Evolutionary conservation across 2,329 filamentous ascomycete genomes (phyloP), one percentile per base, ranked within the genome.

Genomic region (Ceratocystis lukuohia): DNA sequence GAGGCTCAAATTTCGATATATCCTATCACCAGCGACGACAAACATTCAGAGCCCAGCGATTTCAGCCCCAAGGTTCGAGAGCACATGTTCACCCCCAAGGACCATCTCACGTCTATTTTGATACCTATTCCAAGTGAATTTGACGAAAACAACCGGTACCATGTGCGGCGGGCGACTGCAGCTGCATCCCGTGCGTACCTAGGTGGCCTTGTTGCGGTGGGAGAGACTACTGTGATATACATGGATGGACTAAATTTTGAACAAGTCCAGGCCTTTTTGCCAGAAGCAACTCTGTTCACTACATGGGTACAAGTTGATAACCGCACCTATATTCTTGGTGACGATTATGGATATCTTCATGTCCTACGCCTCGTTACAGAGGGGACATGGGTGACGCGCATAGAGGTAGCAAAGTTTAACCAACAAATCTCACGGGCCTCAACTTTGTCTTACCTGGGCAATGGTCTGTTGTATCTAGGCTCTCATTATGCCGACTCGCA

Each of bases 401-500:
- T 95, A 81, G 83, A 86, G 65, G 79, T 96, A 22, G 81, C 84
- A 63, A 77, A 81, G 25, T 80, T 96, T 22, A 80, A 79, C 2
- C 70, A 75, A 2, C 68, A 69, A 30, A 92, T 88, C 0, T 90
- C 91, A 15, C 83, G 89, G 70, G 89, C 93, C 8, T 88, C 86
- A 5, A 85, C 81, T 15, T 77, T 99, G 56, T 86, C 96, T 0
- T 94, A 95, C 72, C 80, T 96, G 69, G 86, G 85, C 33, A 79
- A 83, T 48, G 83, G 87, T 0, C 79, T 88, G 61, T 79, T 96
- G 12, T 97, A 96, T 73, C 80, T 99, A 50, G 94, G 89, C 10
- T 96, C 93, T 1, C 92, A 96, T 74, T 88, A 94, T 71, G 93
- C 93, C 45, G 90, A 99, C 74, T 95, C 91, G 1, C 91, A 96